phyloP scores from a whole-genome alignment of 208 protist genomes.

The Borovskyia barvae region DNA sequence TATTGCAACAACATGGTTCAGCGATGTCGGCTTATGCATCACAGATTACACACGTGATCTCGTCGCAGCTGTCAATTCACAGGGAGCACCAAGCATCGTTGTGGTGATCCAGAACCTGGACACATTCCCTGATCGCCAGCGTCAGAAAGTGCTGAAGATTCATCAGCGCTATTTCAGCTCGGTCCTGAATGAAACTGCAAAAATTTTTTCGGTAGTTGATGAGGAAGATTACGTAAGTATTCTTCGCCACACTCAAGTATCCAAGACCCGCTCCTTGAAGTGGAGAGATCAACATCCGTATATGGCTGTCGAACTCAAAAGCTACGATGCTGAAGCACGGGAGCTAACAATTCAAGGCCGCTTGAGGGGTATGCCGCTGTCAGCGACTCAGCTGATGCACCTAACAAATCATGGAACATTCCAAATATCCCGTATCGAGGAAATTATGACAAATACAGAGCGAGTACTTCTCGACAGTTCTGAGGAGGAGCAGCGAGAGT shows the following conservation, averaged over 20 bases:
- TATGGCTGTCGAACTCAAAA: conserved; percentile 58
- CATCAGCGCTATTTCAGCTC: conserved; percentile 88
- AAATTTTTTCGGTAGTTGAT: conserved; percentile 48
- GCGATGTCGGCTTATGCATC: conserved; percentile 83
- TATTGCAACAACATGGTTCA: conserved; percentile 81
- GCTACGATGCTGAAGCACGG: conserved; percentile 38
- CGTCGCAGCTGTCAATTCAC: conserved; percentile 69
- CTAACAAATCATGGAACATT: conserved; percentile 88
- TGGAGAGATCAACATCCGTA: conserved; percentile 89
- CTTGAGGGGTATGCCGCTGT: conserved; percentile 72
- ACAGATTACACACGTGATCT: conserved; percentile 84
- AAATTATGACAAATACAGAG: conserved; percentile 20
- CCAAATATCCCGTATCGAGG: conserved; percentile 69
- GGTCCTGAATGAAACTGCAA: conserved; percentile 71
- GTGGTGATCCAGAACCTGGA: conserved; percentile 81
- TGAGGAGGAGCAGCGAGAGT: conserved; percentile 56
- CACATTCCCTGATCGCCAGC: conserved; percentile 70
- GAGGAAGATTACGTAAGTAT: conserved; percentile 46
- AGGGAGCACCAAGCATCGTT: conserved; percentile 66
- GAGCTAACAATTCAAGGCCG: conserved; percentile 68
- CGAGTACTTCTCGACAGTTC: conserved; percentile 45
- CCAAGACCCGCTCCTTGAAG: conserved; percentile 63
- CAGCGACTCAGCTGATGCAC: conserved; percentile 78
- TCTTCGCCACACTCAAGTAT: conserved; percentile 66
- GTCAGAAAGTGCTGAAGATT: conserved; percentile 75